Base-by-base conservation (phyloP, 1,139 yeast species). In the Geotrichum aggregatum region DNA sequence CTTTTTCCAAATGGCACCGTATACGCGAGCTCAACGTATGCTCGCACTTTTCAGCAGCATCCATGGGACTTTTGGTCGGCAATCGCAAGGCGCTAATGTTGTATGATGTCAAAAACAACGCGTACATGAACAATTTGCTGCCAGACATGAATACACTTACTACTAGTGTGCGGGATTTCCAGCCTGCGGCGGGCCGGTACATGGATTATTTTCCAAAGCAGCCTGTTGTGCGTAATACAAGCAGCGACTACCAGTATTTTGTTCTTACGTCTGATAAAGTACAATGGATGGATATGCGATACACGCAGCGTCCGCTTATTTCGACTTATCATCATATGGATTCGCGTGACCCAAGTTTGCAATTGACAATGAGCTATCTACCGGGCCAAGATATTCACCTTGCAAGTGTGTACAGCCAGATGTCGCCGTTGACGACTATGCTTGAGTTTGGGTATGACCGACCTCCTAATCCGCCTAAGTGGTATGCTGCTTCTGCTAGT, bases 291-390 rank as follows among this genome's bases (percentile, higher is more conserved):
- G 67, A 65, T 45, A 47, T 52, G 2, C 56, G 67, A 18, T 52
- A 45, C 21, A 57, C 62, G 1, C 52, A 52, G 2, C 67, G 67
- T 38, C 72, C 84, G 54, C 56, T 79, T 7, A 61, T 87, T 2
- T 77, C 89, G 0, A 84, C 91, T 88, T 83, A 82, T 55, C 95
- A 87, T 65, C 77, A 71, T 56, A 67, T 84, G 44, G 74, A 76
- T 44, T 74, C 77, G 10, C 55, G 64, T 0, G 95, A 87, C 59
- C 77, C 79, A 1, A 76, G 89, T 0, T 60, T 82, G 55, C 71
- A 68, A 54, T 56, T 85, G 44, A 56, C 70, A 1, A 67, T 76
- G 1, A 47, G 58, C 4, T 61, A 59, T 13, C 39, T 67, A 44
- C 56, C 62, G 3, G 35, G 43, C 5, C 19, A 42, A 16, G 47